These are phyloP conservation scores for Xylaria palmicola DNA, from an alignment of 495 filamentous ascomycete genomes.

Conservation along the genomic window DNA sequence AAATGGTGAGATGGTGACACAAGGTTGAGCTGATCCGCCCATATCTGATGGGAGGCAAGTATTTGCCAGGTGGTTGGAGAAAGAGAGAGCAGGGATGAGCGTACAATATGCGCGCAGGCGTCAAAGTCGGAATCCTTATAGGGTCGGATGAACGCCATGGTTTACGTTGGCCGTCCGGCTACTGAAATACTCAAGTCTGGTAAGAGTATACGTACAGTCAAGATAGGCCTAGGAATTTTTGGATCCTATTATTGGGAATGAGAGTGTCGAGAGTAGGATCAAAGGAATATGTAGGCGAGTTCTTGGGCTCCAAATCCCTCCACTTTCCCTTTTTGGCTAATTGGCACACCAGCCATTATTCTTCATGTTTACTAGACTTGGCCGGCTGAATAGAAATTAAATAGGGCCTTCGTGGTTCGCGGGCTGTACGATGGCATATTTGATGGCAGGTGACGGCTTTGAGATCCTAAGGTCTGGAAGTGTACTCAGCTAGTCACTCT, in stretches of 20 bases:
- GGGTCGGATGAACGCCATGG: slow-evolving; percentile 39
- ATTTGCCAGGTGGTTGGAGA: not conserved
- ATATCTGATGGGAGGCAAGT: not conserved
- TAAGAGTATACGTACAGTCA: not conserved
- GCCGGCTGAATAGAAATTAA: not conserved
- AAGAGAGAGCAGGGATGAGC: not conserved
- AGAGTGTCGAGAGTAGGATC: not conserved
- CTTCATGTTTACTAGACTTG: not conserved
- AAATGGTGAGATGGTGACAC: no score
- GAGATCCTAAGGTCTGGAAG: no score
- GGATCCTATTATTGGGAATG: not conserved
- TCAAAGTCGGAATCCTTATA: slow-evolving; percentile 33
- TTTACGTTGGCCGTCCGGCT: not conserved
- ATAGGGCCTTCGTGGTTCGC: not conserved
- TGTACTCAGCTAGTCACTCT: no score
- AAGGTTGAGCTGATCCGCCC: not conserved
- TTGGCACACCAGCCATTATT: not conserved
- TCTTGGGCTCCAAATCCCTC: slow-evolving; percentile 1
- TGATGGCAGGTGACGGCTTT: not conserved
- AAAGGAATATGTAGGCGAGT: not conserved
- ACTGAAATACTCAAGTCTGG: not conserved
- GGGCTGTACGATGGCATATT: not conserved
- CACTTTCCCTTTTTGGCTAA: slow-evolving; percentile 15
- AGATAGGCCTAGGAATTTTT: not conserved
- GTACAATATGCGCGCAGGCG: slow-evolving; percentile 35